phyloP scores from a whole-genome alignment of 768 basidiomycete species.

The Kwoniella bestiolae region DNA sequence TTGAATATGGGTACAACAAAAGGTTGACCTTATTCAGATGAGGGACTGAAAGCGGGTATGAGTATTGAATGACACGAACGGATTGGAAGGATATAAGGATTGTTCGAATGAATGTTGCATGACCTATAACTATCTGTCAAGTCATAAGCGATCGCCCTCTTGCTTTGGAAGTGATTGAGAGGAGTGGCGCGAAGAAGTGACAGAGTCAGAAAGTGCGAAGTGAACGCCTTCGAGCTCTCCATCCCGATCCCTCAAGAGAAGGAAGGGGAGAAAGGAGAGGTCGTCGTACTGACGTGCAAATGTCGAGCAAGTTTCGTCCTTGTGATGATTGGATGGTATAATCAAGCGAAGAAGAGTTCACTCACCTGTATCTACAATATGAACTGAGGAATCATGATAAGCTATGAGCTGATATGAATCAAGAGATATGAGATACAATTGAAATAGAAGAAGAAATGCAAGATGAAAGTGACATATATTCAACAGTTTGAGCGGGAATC shows the following conservation, averaged over 20 bases:
- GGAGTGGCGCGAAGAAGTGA: background rate
- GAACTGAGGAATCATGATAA: background rate
- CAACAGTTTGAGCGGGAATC: constrained; percentile 11
- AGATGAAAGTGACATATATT: background rate
- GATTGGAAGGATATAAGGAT: background rate
- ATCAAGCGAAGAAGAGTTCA: background rate
- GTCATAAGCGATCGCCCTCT: too few species aligned
- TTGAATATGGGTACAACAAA: constrained; percentile 20
- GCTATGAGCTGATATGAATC: too few species aligned
- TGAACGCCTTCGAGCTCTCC: constrained; percentile 28
- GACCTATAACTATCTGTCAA: background rate
- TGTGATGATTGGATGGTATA: background rate
- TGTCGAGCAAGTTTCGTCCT: constrained; percentile 32
- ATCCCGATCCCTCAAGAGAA: background rate
- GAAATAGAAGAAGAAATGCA: background rate
- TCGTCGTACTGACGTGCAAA: constrained; percentile 38
- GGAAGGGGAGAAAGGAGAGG: constrained; percentile 11
- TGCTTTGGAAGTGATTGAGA: background rate
- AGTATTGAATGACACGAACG: background rate
- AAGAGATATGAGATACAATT: too few species aligned
- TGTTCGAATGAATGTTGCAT: constrained; percentile 4
- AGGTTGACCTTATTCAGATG: constrained; percentile 22
- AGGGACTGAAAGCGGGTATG: constrained; percentile 31
- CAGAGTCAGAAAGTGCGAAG: constrained; percentile 31
- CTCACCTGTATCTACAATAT: background rate